phyloP scores from a whole-genome alignment of 495 filamentous ascomycete species.

The Evernia prunastri region DNA sequence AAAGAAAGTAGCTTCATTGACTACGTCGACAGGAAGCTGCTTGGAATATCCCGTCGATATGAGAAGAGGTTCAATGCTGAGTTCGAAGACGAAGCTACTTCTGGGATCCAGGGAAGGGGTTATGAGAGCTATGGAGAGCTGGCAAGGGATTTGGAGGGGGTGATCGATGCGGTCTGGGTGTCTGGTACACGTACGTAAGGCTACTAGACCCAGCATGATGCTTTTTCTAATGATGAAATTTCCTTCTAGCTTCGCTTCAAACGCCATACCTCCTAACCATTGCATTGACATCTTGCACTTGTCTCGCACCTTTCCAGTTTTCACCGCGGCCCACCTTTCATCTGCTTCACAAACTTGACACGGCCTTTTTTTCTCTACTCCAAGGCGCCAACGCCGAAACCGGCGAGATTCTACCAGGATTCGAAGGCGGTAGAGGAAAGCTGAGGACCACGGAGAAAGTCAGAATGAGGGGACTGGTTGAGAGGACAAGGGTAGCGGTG shows the following conservation, averaged over 20 bases:
- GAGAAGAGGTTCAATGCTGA: constrained; percentile 63
- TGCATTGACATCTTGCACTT: constrained; percentile 59
- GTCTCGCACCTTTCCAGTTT: constrained; percentile 62
- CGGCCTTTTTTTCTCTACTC: constrained; percentile 66
- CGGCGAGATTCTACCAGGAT: constrained; percentile 58
- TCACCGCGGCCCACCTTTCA: constrained; percentile 56
- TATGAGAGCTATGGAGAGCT: constrained; percentile 66
- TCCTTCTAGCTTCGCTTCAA: constrained; percentile 63
- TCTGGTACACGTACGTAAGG: constrained; percentile 66
- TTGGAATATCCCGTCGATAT: constrained; percentile 61
- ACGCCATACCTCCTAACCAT: constrained; percentile 74
- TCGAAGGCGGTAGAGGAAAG: constrained; percentile 43
- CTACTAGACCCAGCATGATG: neutral
- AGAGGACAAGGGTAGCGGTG: constrained; percentile 59
- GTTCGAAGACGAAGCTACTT: constrained; percentile 34
- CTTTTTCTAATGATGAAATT: constrained; percentile 8
- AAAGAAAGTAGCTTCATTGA: constrained; percentile 73
- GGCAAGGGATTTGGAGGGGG: constrained; percentile 58
- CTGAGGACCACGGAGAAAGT: constrained; percentile 71
- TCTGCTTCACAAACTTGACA: constrained; percentile 69
- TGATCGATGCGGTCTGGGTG: constrained; percentile 76
- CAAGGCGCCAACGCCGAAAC: constrained; percentile 59
- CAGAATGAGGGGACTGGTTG: constrained; percentile 67
- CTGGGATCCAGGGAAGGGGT: constrained; percentile 41
- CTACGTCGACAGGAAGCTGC: constrained; percentile 57